Base-by-base conservation (phyloP, 225 moss, liverwort and hornwort genomes). In the Pseudoscleropodium purum region DNA sequence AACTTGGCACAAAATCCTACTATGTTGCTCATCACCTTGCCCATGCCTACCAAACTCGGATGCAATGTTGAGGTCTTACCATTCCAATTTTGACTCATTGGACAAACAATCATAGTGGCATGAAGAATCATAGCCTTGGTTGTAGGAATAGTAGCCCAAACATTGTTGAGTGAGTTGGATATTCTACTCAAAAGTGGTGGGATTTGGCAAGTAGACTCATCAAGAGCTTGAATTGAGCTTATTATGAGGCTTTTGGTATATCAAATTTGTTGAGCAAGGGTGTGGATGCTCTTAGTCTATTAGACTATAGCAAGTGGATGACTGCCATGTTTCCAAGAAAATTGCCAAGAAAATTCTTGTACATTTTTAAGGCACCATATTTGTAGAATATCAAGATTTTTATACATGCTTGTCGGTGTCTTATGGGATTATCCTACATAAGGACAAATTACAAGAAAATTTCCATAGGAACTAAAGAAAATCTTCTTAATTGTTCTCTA, bases 11-110 rank as follows among this genome's bases (percentile, higher is more conserved):
- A 1, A 5, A 29, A 27, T 29, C 29, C 1, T 45, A 1, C 3
- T 1, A 4, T 3, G 3, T 45, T 29, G 6, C 2, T 74, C 18
- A 18, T 29, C 5, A 3, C 6, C 10, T 9, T 74, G 0, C 1
- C 4, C 3, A 0, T 74, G 16, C 3, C 29, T 4, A 0, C 6
- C 2, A 45, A 6, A 45, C 29, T 74, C 0, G 1, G 3, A 43
- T 73, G 4, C 16, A 27, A 5, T 16, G 16, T 73, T 43, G 43
- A 43, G 3, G 9, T 43, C 9, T 27, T 5, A 27, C 4, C 6
- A 19, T 9, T 41, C 26, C 5, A 72, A 41, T 15, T 43, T 11
- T 61, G 2, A 43, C 9, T 73, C 27, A 73, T 27, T 27, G 27
- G 43, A 27, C 43, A 73, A 73, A 15, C 16, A 26, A 73, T 9